phyloP scores from a whole-genome alignment of 192 early-diverging fungal species.

The Linnemannia hyalina region DNA sequence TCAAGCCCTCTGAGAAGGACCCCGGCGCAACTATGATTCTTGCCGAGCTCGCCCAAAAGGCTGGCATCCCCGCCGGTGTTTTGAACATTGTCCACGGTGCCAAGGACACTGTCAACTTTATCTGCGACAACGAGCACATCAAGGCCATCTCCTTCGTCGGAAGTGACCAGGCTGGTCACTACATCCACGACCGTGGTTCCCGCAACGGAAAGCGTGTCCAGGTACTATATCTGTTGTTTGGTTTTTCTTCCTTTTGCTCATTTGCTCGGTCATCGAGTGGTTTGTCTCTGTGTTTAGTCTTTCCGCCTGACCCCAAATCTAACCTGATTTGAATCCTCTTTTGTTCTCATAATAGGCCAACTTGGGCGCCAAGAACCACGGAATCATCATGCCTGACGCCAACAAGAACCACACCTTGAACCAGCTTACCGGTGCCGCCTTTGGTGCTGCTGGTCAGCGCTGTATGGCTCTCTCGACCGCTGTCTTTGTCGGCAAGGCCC shows the following conservation, averaged over 20 bases:
- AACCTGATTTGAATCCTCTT: neutral
- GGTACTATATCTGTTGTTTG: conserved; percentile 30
- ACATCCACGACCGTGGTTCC: conserved; percentile 90
- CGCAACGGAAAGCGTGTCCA: conserved; percentile 96
- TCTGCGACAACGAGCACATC: conserved; percentile 87
- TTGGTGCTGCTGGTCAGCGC: conserved; percentile 97
- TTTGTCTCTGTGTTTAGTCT: neutral
- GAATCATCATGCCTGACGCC: conserved; percentile 93
- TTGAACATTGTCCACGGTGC: conserved; percentile 94
- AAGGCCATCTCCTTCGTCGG: conserved; percentile 97
- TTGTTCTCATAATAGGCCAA: conserved; percentile 70
- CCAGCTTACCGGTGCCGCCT: conserved; percentile 91
- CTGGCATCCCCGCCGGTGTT: conserved; percentile 92
- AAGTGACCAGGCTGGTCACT: conserved; percentile 85
- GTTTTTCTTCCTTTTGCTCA: neutral
- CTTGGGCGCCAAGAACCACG: conserved; percentile 98
- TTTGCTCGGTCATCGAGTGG: neutral
- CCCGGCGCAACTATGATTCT: conserved; percentile 94
- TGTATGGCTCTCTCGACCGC: conserved; percentile 97
- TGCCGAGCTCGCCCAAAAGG: conserved; percentile 87
- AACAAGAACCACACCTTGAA: conserved; percentile 97
- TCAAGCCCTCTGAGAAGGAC: conserved; percentile 96
- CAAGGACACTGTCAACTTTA: conserved; percentile 89
- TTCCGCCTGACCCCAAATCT: neutral
- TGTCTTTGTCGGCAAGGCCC: conserved; percentile 89